Base-by-base conservation (phyloP, 169 alveolate genomes). In the Toxoplasma gondii region DNA sequence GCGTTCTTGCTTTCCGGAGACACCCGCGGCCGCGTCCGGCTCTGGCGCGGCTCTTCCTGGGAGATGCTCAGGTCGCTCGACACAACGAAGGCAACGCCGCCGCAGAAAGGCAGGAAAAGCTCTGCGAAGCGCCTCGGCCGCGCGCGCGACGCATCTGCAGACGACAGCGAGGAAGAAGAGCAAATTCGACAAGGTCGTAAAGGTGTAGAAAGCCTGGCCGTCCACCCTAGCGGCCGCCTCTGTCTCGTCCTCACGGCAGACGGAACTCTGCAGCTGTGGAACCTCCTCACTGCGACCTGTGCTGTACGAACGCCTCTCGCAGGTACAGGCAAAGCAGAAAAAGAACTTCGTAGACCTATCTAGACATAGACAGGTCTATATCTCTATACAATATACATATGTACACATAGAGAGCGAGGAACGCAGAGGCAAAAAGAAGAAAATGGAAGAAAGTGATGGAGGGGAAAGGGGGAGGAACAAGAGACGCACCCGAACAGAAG, bases 151-250 rank as follows among this genome's bases (percentile, higher is more conserved):
- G 84, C 84, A 41, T 1, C 39, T 2, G 84, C 17, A 41, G 19
- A 36, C 49, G 44, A 16, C 22, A 4, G n/a, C 84, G 84, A 74
- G n/a, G 84, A 74, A 74, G 84, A 36, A 1, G 45, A 34, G 43
- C 44, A 74, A 16, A 16, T 74, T 16, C 45, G 27, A 4, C 84
- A 31, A 12, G 84, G 45, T 1, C 49, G 84, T 44, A 34, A 24
- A 31, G 84, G n/a, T 24, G 43, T 74, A 27, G 9, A 12, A n/a
- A 74, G 84, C 84, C 16, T 74, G 17, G 84, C 84, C 17, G 84
- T 74, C 44, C 84, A 74, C 44, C 84, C 84, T 44, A 74, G 45
- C 44, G 84, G 84, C 41, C 84, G 84, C 44, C 49, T 36, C 27
- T 22, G 43, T 24, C 84, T 74, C 44, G 84, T 74, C 27, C 12